A percentile compares a stretch with the other conserved stretches of the same genome.
phyloP scores from a whole-genome alignment of 2,329 filamentous ascomycete species.

The Diaporthe sp. region DNA sequence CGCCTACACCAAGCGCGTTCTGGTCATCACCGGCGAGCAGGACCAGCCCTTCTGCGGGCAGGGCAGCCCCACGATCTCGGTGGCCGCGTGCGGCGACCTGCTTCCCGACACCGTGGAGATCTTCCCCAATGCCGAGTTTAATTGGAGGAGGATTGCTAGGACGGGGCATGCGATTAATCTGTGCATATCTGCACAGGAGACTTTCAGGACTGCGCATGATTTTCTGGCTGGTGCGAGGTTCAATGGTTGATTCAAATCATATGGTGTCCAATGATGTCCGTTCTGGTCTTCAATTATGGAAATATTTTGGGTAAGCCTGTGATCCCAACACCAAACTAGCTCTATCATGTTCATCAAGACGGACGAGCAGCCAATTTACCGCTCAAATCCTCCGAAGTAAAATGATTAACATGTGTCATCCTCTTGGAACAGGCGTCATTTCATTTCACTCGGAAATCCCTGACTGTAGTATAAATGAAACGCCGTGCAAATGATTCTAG shows the following conservation, averaged over 20 bases:
- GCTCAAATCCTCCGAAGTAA: background rate
- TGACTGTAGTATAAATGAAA: no score
- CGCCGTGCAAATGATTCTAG: no score
- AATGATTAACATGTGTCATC: no score
- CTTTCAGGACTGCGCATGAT: background rate
- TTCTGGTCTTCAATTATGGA: background rate
- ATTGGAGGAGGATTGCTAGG: background rate
- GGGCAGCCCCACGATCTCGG: background rate
- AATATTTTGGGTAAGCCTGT: background rate
- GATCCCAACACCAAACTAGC: background rate
- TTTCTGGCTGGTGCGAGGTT: background rate
- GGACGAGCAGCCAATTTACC: background rate
- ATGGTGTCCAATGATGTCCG: accelerated
- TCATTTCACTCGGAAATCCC: no score
- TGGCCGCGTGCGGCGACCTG: background rate
- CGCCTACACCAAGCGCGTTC: background rate
- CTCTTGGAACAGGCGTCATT: no score
- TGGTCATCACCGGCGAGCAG: constrained; percentile 10
- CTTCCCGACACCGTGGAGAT: background rate
- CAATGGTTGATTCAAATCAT: background rate
- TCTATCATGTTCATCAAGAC: background rate
- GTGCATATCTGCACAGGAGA: background rate
- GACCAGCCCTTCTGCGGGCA: background rate
- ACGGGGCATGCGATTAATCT: background rate
- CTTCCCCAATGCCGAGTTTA: background rate